phyloP scores from a whole-genome alignment of 768 basidiomycete species.

The Calocybe indica region DNA sequence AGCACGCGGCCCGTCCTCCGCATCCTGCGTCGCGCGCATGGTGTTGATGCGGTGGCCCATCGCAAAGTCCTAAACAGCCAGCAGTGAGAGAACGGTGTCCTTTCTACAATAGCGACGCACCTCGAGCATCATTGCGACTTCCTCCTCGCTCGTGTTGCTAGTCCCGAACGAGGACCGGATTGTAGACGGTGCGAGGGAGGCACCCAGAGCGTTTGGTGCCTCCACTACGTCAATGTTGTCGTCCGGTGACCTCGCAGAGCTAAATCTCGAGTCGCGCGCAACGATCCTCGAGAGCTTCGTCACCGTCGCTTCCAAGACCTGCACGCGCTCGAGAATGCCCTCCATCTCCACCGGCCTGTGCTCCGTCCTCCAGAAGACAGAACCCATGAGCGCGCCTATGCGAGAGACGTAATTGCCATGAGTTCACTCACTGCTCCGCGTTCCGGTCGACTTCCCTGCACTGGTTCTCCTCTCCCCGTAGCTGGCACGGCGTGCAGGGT shows the following conservation, averaged over 20 bases:
- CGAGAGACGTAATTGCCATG: not conserved
- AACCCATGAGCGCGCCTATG: no score
- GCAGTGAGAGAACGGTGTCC: not conserved
- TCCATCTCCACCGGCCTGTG: slow-evolving; percentile 12
- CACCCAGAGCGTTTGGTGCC: not conserved
- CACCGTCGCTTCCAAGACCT: slow-evolving; percentile 16
- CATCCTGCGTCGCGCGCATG: slow-evolving; percentile 12
- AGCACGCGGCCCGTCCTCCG: slow-evolving; percentile 1
- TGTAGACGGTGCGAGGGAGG: not conserved
- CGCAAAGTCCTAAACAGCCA: not conserved
- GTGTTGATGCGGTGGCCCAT: slow-evolving; percentile 10
- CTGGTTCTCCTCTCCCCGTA: slow-evolving; percentile 17
- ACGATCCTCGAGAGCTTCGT: slow-evolving; percentile 12
- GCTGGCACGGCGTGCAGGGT: slow-evolving; percentile 20
- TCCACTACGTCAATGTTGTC: not conserved
- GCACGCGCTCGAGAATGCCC: slow-evolving; percentile 18
- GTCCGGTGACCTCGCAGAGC: not conserved
- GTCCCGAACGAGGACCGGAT: slow-evolving; percentile 13
- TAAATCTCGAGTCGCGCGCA: not conserved
- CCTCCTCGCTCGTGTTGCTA: slow-evolving; percentile 14
- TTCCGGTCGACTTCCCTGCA: slow-evolving; percentile 20
- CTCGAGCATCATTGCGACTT: slow-evolving; percentile 21
- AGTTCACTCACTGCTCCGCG: slow-evolving; percentile 6
- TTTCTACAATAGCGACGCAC: not conserved
- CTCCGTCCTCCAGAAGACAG: not conserved